Evolutionary conservation across 2,329 filamentous ascomycete species (phyloP), one percentile per base, ranked within the genome.

Genomic region (Juglanconis sp.): DNA sequence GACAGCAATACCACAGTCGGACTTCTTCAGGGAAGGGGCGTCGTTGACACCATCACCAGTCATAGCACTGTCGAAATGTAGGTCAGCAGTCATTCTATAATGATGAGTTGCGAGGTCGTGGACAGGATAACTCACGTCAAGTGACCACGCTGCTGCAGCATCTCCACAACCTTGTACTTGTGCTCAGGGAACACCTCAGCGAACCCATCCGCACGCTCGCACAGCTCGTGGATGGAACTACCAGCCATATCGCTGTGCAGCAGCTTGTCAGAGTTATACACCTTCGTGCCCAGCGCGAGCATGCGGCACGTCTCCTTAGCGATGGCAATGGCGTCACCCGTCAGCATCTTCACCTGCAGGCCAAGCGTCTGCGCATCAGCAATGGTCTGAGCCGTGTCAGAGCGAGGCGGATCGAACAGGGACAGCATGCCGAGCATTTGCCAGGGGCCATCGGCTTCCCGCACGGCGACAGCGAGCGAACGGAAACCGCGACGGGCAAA

Each of bases 301-400:
- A 91, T 91, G 80, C 90, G 90, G 84, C 88, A 91, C 67, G 88
- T 91, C 77, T 91, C 88, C 80, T 91, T 91, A 62, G 88, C 88
- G 66, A 91, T 91, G 68, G 88, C 88, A 68, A 91, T 89, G 65
- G 88, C 88, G 72, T 91, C 88, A 83, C 88, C 88, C 77, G 88
- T 91, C 75, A 91, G 79, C 88, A 91, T 91, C 85, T 91, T 91
- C 68, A 91, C 88, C 66, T 84, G 86, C 38, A 91, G 87, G 80
- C 88, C 88, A 60, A 91, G 87, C 73, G 88, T 83, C 74, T 90
- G 86, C 65, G 88, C 88, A 77, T 91, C 88, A 70, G 89, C 79
- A 70, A 91, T 91, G 66, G 88, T 91, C 78, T 90, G 87, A 66
- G 88, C 88, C 64, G 89, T 91, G 74, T 91, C 88, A 69, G 90